These are phyloP conservation scores for Nicotiana obtusifolia DNA, from an alignment of 257 asterid species.

Conservation along the genomic window DNA sequence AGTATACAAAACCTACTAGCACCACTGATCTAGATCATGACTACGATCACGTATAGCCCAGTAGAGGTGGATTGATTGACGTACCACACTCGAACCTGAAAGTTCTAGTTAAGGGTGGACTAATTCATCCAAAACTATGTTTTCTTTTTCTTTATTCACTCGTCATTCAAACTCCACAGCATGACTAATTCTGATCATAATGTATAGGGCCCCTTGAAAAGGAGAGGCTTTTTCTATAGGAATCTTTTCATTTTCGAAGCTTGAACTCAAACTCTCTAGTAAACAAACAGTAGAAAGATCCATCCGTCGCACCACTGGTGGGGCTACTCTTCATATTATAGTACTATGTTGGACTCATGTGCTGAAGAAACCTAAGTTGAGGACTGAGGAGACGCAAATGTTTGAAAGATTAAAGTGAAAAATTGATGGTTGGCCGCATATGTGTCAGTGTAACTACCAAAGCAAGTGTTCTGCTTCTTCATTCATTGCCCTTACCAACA, in stretches of 20 bases:
- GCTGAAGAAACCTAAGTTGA: neutral
- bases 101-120: no score
- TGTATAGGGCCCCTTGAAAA: no score
- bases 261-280: neutral
- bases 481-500: slow-evolving; percentile 35
- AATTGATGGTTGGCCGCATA: neutral
- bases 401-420: slow-evolving; percentile 5
- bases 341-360: neutral
- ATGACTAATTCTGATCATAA: no score
- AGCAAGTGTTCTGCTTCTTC: slow-evolving; percentile 16
- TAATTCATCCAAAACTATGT: no score
- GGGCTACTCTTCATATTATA: neutral
- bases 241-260: neutral
- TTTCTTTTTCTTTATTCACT: no score
- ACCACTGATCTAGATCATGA: neutral
- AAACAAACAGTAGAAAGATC: neutral
- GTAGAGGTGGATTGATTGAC: no score
- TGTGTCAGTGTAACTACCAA: slow-evolving; percentile 31
- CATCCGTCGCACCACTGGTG: no score
- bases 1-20: neutral
- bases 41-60: neutral
- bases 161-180: no score
- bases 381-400: slow-evolving; percentile 6
- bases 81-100: no score
- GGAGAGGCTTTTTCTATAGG: no score